Evolutionary conservation across 2,329 filamentous ascomycete species (phyloP), one percentile per base, ranked within the genome.

Genomic region (Ceratocystis alfenasii): DNA sequence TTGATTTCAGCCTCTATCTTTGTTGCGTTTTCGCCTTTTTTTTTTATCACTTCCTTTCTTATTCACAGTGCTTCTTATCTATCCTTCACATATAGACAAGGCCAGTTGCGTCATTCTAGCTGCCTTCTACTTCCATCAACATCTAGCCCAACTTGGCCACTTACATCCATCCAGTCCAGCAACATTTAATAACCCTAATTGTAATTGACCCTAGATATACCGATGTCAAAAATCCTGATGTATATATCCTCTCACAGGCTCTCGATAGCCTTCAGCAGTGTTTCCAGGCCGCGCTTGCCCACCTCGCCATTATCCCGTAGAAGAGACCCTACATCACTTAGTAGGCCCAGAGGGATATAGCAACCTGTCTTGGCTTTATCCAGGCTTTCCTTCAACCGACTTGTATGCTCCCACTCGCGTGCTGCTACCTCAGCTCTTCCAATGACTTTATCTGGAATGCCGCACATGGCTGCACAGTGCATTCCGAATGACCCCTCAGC

Each of bases 401-500:
- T 93, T 0, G 94, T 97, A 75, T 96, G 91, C 77, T 99, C 94
- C 91, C 94, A 97, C 72, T 91, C 89, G 70, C 81, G 86, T 1
- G 94, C 94, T 5, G 94, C 94, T 25, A 87, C 83, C 75, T 99
- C 94, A 0, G 94, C 94, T 25, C 88, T 79, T 72, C 92, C 86
- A 68, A 99, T 90, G 17, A 99, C 86, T 65, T 86, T 86, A 57
- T 80, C 79, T 0, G 90, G 85, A 69, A 99, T 97, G 0, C 94
- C 94, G 71, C 94, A 99, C 94, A 99, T 99, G 68, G 90, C 87
- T 0, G 94, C 94, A 73, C 94, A 99, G 75, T 99, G 94, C 94
- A 99, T 99, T 71, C 94, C 94, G 72, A 97, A 99, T 72, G 90
- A 95, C 17, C 94, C 94, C 75, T 97, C 92, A 0, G 94, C 94